Evolutionary conservation across 805 yeast species (phyloP), one percentile per base, ranked within the genome.

Genomic region (Zygosaccharomyces bisporus): DNA sequence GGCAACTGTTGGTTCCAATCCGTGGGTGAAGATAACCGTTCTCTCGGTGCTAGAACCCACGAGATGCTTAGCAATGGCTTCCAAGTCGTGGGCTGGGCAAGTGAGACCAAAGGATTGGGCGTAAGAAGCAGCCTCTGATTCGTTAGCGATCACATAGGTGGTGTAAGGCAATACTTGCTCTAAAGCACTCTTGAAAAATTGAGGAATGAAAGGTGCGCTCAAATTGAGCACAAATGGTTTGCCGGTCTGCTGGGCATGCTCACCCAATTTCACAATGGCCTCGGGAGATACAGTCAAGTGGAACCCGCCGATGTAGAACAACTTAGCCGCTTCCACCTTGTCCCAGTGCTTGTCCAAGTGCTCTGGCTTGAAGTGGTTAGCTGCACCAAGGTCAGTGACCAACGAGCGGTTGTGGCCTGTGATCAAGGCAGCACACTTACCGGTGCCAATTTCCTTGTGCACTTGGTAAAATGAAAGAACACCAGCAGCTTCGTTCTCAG

Each of bases 271-370:
- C 56, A 77, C 74, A 61, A 93, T 93, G 45, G 99, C 97, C 48
- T 83, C 95, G 54, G 96, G 96, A 54, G 95, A 86, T 46, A 93
- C 99, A 46, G 99, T 93, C 71, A 93, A 77, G 70, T 93, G 99
- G 87, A 82, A 93, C n/a, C 99, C 99, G 61, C 98, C 99, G 63
- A 93, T 85, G 78, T 93, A 93, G 76, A 72, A 93, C 60, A 74
- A 76, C 66, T 81, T 74, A 49, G 91, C 98, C 40, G 72, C 74
- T 70, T 87, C 89, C 50, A 93, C 95, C 47, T 74, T 70, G 53
- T 71, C 72, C 96, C 97, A 90, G 77, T 90, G 87, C 63, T 78
- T 78, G 63, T 86, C 81, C 64, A 93, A 77, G 69, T 93, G 98
- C 47, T 79, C 79, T 41, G 91, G 83, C 63, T 84, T 85, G 82